Evolutionary conservation across 805 yeast genomes (phyloP).

Genomic region (Pichia nanzhaoensis): DNA sequence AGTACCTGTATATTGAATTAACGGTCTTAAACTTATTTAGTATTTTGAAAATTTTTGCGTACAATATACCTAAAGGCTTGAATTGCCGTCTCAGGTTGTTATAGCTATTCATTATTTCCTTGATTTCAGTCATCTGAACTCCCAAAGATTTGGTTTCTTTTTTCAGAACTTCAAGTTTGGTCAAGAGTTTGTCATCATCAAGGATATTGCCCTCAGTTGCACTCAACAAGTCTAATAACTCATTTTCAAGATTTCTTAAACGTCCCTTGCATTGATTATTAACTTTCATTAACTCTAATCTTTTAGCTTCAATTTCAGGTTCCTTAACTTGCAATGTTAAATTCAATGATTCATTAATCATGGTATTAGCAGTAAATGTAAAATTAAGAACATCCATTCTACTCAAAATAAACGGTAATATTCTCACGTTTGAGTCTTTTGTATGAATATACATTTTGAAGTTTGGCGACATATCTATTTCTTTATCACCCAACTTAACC

Average conservation of each 20-base stretch:
- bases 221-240: constrained; percentile 51
- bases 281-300: constrained; percentile 45
- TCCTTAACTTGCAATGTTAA: constrained; percentile 44
- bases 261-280: constrained; percentile 54
- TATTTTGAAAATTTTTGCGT: constrained; percentile 44
- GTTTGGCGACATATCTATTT: constrained; percentile 58
- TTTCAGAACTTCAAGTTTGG: constrained; percentile 60
- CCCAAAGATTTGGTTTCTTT: constrained; percentile 50
- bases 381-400: constrained; percentile 63
- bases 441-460: constrained; percentile 60
- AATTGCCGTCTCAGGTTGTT: constrained; percentile 42
- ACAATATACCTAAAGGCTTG: constrained; percentile 47
- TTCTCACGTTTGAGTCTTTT: constrained; percentile 40
- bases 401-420: constrained; percentile 53
- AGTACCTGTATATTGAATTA: constrained; percentile 53
- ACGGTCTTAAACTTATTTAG: constrained; percentile 36
- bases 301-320: constrained; percentile 61
- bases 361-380: constrained; percentile 59
- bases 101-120: constrained; percentile 46
- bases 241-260: constrained; percentile 50
- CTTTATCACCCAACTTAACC: constrained; percentile 53
- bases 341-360: constrained; percentile 58
- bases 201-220: constrained; percentile 54
- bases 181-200: constrained; percentile 56
- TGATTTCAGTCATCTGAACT: constrained; percentile 47